Percentiles rank a stretch among this genome's conserved stretches.
phyloP scores from a whole-genome alignment of 2,329 filamentous ascomycete species.

The Akanthomyces dipterigenus region DNA sequence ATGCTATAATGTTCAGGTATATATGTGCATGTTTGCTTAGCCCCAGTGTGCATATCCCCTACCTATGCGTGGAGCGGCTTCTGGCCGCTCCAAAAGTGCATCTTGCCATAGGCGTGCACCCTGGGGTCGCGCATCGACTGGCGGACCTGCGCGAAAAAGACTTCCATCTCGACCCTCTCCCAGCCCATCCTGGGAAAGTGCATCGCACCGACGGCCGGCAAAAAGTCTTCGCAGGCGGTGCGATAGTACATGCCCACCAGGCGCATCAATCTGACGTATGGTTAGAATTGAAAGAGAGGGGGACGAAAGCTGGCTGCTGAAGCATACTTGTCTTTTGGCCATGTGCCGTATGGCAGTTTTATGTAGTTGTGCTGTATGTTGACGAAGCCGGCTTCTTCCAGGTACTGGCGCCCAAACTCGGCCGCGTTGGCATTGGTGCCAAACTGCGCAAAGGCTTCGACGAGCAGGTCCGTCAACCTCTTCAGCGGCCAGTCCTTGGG shows the following conservation, averaged over 20 bases:
- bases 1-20: not conserved
- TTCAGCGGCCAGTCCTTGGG: slow-evolving; percentile 28
- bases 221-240: slow-evolving; percentile 34
- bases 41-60: not conserved
- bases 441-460: slow-evolving; percentile 30
- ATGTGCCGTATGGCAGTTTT: slow-evolving; percentile 39
- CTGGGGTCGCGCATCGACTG: slow-evolving; percentile 25
- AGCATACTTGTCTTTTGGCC: slow-evolving; percentile 37
- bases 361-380: slow-evolving; percentile 31
- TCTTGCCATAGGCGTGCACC: slow-evolving; percentile 30
- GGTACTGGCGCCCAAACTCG: slow-evolving; percentile 29
- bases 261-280: slow-evolving; percentile 26
- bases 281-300: not conserved
- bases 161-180: slow-evolving; percentile 25
- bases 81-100: slow-evolving; percentile 38
- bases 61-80: slow-evolving; percentile 21
- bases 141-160: slow-evolving; percentile 26
- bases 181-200: slow-evolving; percentile 35
- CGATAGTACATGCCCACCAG: slow-evolving; percentile 36
- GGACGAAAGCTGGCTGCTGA: too few relatives aligned
- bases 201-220: slow-evolving; percentile 32
- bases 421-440: slow-evolving; percentile 33
- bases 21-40: too few relatives aligned
- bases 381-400: slow-evolving; percentile 31
- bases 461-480: slow-evolving; percentile 27